Conservation (phyloP, 805 yeast species). For the Cyberlindnera xylosilytica region DNA sequence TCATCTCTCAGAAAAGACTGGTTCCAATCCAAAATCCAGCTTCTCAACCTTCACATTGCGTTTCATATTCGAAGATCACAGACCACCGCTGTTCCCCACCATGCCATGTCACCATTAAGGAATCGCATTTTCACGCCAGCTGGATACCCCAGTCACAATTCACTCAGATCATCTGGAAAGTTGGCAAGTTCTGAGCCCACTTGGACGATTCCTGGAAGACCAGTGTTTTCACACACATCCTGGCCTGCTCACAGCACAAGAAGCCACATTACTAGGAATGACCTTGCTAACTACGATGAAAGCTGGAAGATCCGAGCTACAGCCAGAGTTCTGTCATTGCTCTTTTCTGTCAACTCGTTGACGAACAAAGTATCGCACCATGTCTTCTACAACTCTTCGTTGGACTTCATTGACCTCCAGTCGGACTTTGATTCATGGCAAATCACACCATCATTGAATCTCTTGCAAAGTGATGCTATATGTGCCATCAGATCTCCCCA, state of each 20-base stretch:
- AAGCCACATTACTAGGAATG: conserved; percentile 4
- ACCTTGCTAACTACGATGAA: conserved; percentile 49
- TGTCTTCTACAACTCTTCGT: conserved; percentile 71
- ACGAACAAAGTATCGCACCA: conserved; percentile 20
- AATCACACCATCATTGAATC: conserved; percentile 29
- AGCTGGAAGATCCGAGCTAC: conserved; percentile 83
- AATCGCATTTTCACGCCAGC: background rate
- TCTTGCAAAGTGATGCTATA: background rate
- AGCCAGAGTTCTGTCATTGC: conserved; percentile 51
- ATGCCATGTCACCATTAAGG: background rate
- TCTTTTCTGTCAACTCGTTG: conserved; percentile 50
- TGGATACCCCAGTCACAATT: too few species aligned
- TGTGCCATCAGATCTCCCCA: conserved; percentile 18
- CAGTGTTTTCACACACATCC: background rate
- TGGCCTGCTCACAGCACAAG: background rate
- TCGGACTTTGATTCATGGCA: conserved; percentile 89
- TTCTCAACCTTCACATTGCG: conserved; percentile 72
- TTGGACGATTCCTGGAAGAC: background rate
- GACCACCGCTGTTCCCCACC: conserved; percentile 22
- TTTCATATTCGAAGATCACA: conserved; percentile 63
- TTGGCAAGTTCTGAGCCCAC: too few species aligned
- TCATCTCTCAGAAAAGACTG: conserved; percentile 39
- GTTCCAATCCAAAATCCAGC: conserved; percentile 56
- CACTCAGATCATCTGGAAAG: too few species aligned
- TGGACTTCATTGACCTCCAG: conserved; percentile 73